Percentiles rank a stretch among this genome's conserved stretches.
These are phyloP conservation scores for Ochromonas danica DNA, from an alignment of 108 stramenopile genomes.

Conservation along the genomic window DNA sequence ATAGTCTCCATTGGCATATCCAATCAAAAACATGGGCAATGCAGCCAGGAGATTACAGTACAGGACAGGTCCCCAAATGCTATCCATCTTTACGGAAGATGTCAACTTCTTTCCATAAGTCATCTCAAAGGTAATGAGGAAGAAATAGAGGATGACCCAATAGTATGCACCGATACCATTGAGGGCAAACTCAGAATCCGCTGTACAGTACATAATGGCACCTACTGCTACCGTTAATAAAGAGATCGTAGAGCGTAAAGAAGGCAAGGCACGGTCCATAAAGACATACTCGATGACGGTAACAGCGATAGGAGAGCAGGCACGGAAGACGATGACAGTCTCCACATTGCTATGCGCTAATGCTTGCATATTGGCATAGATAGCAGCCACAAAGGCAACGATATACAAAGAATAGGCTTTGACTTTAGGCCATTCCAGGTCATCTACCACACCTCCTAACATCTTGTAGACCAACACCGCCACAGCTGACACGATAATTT, in stretches of 20 bases:
- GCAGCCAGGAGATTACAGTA: constrained; percentile 81
- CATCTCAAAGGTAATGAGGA: constrained; percentile 80
- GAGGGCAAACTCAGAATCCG: constrained; percentile 75
- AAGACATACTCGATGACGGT: constrained; percentile 33
- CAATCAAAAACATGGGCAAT: constrained; percentile 69
- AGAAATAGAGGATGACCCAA: constrained; percentile 63
- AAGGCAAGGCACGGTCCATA: constrained; percentile 17
- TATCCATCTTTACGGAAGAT: constrained; percentile 63
- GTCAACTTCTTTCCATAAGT: constrained; percentile 78
- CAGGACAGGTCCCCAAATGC: constrained; percentile 76
- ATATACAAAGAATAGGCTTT: constrained; percentile 34
- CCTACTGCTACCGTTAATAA: constrained; percentile 63
- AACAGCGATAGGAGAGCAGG: constrained; percentile 30
- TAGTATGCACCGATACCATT: constrained; percentile 47
- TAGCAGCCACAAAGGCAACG: constrained; percentile 29
- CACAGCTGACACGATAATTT: constrained; percentile 3
- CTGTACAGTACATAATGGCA: constrained; percentile 66
- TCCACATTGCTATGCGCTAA: constrained; percentile 26
- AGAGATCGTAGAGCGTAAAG: constrained; percentile 27
- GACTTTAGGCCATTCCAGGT: constrained; percentile 19
- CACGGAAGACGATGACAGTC: constrained; percentile 35
- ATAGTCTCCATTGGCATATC: constrained; percentile 21
- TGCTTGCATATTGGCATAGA: constrained; percentile 37
- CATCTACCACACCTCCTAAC: not conserved
- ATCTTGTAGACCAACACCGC: not conserved